Percentiles rank a stretch among this genome's conserved stretches.
Evolutionary conservation across 192 early-diverging fungal genomes (phyloP).

Genomic region (Coemansia sp.): DNA sequence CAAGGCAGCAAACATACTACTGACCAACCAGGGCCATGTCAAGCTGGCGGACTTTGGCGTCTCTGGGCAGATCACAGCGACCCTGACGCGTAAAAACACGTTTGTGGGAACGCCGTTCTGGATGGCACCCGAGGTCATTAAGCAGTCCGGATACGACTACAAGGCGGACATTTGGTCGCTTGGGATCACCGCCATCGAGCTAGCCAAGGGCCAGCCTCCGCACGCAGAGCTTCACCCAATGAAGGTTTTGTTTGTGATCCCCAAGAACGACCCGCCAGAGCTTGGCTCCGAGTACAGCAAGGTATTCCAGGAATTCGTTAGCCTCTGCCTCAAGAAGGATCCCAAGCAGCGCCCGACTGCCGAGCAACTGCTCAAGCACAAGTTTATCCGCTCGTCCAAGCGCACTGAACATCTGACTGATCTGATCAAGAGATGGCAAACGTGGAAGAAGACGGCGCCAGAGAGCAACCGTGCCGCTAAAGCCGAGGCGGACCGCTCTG

Average conservation of each 20-base stretch:
- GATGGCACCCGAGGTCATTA: conserved; percentile 96
- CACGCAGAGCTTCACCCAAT: conserved; percentile 93
- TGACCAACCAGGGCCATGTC: conserved; percentile 74
- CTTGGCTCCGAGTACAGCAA: conserved; percentile 78
- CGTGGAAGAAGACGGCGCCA: conserved; percentile 67
- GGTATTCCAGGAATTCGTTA: conserved; percentile 89
- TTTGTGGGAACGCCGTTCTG: conserved; percentile 98
- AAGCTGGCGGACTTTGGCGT: conserved; percentile 99
- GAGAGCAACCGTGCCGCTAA: conserved; percentile 36
- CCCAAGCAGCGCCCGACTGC: conserved; percentile 84
- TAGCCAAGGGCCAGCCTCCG: conserved; percentile 92
- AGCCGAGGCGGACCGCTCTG: conserved; percentile 17
- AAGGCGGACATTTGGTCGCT: conserved; percentile 99
- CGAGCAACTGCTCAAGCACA: conserved; percentile 84
- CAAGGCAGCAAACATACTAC: conserved; percentile 91
- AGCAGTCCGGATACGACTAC: conserved; percentile 90
- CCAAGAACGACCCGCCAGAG: conserved; percentile 84
- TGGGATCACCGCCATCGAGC: conserved; percentile 96
- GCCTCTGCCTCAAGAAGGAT: conserved; percentile 84
- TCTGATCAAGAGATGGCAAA: conserved; percentile 81
- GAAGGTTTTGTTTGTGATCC: conserved; percentile 93
- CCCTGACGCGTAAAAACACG: conserved; percentile 92
- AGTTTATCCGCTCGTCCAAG: conserved; percentile 82
- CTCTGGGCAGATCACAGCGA: conserved; percentile 89
- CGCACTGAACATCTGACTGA: conserved; percentile 86